phyloP scores from a whole-genome alignment of 371 early-diverging fungal species.

The Fennellomyces sp. region DNA sequence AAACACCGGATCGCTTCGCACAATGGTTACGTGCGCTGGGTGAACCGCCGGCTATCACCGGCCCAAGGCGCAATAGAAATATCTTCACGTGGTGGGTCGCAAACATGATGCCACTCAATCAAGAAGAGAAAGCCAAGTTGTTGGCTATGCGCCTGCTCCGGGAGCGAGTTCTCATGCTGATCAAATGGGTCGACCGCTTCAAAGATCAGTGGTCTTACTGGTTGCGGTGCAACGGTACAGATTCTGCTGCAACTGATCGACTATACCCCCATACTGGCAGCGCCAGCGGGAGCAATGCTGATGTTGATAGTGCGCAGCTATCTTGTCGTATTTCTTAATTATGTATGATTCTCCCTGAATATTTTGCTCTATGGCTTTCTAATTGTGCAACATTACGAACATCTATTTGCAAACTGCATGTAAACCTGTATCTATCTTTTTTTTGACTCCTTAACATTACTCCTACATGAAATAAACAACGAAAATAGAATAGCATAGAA shows the following conservation, averaged over 20 bases:
- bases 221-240: background rate
- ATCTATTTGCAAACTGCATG: no score
- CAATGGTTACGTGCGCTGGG: constrained; percentile 22
- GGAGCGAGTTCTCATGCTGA: constrained; percentile 43
- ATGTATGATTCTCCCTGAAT: no score
- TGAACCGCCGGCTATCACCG: constrained; percentile 21
- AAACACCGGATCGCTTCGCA: constrained; percentile 1
- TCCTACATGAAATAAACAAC: no score
- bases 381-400: no score
- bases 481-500: no score
- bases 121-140: constrained; percentile 49
- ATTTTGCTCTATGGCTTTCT: no score
- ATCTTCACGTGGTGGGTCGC: constrained; percentile 61
- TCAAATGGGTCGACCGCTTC: constrained; percentile 45
- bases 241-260: background rate
- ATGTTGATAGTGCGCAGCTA: no score
- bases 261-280: background rate
- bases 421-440: no score
- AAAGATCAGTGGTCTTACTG: constrained; percentile 30
- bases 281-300: no score
- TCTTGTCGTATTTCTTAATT: no score
- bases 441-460: no score
- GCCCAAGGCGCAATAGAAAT: constrained; percentile 26
- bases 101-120: constrained; percentile 52
- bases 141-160: constrained; percentile 41